These are phyloP conservation scores for Podila epicladia DNA, from an alignment of 192 early-diverging fungal species.

Conservation along the genomic window DNA sequence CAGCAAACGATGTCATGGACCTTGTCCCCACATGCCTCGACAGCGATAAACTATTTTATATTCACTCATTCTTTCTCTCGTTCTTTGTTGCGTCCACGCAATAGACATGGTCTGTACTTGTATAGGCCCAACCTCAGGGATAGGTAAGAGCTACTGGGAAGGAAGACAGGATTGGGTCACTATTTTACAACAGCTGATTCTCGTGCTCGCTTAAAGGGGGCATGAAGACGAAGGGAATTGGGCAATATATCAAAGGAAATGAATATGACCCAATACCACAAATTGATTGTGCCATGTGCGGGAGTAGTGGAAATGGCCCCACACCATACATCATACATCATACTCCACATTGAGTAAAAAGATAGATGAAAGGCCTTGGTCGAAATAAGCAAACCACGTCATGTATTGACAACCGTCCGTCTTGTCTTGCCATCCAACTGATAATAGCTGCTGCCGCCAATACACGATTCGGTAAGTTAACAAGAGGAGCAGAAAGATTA, in stretches of 20 bases:
- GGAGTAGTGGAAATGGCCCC: too few relatives aligned
- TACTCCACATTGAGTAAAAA: too few relatives aligned
- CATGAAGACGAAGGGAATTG: too few relatives aligned
- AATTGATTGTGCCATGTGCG: too few relatives aligned
- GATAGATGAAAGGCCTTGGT: neutral
- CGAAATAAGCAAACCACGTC: too few relatives aligned
- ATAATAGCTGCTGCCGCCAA: constrained; percentile 74
- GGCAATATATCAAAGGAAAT: too few relatives aligned
- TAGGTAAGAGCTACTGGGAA: constrained; percentile 20
- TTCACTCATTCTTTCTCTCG: neutral
- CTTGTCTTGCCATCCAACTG: neutral
- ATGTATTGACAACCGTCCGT: neutral
- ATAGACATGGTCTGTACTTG: constrained; percentile 42
- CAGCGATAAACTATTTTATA: neutral
- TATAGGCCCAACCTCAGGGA: constrained; percentile 49
- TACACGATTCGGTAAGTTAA: constrained; percentile 72
- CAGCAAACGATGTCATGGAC: neutral
- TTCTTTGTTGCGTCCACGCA: neutral
- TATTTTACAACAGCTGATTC: too few relatives aligned
- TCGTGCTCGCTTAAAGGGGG: too few relatives aligned
- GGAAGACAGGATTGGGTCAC: neutral
- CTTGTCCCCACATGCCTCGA: neutral
- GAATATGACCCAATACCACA: too few relatives aligned
- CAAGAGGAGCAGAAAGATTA: neutral
- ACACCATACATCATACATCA: too few relatives aligned